Percentiles rank a stretch among this genome's conserved stretches.
Conservation (phyloP, 2,329 filamentous ascomycete genomes). For the Curvularia hawaiiensis region DNA sequence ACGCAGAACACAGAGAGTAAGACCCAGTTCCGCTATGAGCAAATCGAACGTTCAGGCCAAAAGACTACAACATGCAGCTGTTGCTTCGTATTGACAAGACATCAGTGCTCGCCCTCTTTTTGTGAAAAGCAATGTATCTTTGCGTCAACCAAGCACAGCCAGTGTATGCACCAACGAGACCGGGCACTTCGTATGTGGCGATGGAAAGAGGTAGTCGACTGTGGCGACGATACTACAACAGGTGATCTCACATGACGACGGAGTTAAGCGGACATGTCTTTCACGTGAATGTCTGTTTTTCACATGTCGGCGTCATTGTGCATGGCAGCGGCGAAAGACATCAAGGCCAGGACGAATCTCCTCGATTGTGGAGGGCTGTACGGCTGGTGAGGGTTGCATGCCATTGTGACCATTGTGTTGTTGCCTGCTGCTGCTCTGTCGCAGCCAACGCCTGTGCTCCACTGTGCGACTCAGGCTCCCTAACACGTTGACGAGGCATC, state of each 20-base stretch:
- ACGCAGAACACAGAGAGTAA: neutral
- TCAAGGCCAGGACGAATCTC: conserved; percentile 17
- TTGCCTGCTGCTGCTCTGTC: neutral
- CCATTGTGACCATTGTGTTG: conserved; percentile 3
- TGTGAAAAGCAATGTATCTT: neutral
- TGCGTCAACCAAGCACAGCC: neutral
- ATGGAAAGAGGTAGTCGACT: conserved; percentile 26
- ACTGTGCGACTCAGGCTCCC: conserved; percentile 14
- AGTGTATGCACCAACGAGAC: conserved; percentile 5
- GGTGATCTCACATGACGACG: conserved; percentile 26
- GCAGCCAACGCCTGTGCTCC: conserved; percentile 8
- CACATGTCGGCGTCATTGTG: conserved; percentile 36
- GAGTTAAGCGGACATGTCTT: conserved; percentile 32
- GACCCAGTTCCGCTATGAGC: neutral
- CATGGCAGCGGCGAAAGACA: conserved; percentile 27
- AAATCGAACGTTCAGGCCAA: neutral
- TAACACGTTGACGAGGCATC: conserved; percentile 6
- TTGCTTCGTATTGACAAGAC: neutral
- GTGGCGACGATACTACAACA: conserved; percentile 18
- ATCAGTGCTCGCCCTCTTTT: neutral
- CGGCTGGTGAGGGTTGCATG: neutral
- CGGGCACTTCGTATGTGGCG: neutral
- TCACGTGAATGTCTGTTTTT: conserved; percentile 23
- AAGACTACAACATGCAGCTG: neutral
- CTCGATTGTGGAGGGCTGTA: conserved; percentile 4